Evolutionary conservation across 2,329 filamentous ascomycete species (phyloP).

Genomic region (Verticillium dahliae): DNA sequence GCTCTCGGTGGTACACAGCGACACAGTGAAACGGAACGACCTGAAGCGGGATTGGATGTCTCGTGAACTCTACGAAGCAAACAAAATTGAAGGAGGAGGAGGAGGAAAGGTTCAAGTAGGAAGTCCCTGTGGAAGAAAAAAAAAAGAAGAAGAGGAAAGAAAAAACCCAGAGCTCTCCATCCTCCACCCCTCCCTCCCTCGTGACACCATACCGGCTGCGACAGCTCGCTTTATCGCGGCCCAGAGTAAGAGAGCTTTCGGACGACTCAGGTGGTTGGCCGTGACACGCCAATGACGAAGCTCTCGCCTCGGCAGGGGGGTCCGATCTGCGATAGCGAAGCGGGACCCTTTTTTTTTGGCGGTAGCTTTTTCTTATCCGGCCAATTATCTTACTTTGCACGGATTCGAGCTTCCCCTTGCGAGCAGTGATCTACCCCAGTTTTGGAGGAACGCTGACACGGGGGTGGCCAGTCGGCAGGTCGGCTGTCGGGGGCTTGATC

Average conservation of each 20-base stretch:
- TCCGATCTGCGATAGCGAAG: background rate
- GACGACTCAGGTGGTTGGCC: background rate
- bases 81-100: background rate
- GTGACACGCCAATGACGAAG: background rate
- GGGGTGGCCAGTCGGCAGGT: background rate
- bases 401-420: background rate
- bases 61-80: too few species aligned
- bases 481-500: background rate
- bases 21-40: background rate
- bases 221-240: background rate
- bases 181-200: background rate
- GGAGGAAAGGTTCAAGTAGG: background rate
- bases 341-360: too few species aligned
- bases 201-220: background rate
- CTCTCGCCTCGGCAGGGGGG: background rate
- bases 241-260: background rate
- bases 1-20: background rate
- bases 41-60: background rate
- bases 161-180: background rate
- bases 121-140: background rate
- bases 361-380: background rate
- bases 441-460: background rate
- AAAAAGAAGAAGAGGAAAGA: background rate
- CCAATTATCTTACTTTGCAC: background rate
- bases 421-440: background rate